Evolutionary conservation across 306 rosid species (phyloP).

Genomic region (Medicago arabica): DNA sequence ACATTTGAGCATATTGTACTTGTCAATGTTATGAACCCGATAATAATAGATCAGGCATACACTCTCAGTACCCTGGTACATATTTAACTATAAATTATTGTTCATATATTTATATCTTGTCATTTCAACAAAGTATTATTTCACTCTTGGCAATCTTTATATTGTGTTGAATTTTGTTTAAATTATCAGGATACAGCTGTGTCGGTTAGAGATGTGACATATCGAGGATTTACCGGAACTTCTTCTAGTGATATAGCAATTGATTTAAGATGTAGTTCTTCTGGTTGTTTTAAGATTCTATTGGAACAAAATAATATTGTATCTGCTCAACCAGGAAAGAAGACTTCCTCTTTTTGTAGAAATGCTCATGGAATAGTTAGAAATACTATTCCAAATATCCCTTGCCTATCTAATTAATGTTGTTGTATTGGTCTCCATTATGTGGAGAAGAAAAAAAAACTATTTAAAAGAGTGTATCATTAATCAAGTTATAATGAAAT

Average conservation of each 20-base stretch:
- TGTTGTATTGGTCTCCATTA: background rate
- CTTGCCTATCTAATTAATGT: slow-evolving; percentile 1
- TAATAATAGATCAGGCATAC: slow-evolving; percentile 48
- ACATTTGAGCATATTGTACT: slow-evolving; percentile 43
- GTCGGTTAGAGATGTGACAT: slow-evolving; percentile 45
- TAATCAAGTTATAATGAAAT: background rate
- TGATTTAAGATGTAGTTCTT: background rate
- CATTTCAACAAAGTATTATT: background rate
- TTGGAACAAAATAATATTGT: slow-evolving; percentile 33
- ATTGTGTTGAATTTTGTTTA: background rate
- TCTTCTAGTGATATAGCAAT: slow-evolving; percentile 30
- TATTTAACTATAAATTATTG: background rate
- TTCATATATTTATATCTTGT: background rate
- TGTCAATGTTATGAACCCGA: slow-evolving; percentile 5
- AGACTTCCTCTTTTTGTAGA: background rate
- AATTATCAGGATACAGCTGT: background rate
- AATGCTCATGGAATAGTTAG: slow-evolving; percentile 30
- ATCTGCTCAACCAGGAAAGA: background rate
- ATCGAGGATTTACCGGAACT: slow-evolving; percentile 41
- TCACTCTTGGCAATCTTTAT: background rate
- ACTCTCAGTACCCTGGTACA: background rate
- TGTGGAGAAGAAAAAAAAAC: background rate
- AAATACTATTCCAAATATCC: background rate
- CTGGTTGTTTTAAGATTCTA: slow-evolving; percentile 32
- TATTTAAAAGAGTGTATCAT: no score